Conservation (phyloP, 2,329 filamentous ascomycete genomes). For the Hymenoscyphus infarciens region DNA sequence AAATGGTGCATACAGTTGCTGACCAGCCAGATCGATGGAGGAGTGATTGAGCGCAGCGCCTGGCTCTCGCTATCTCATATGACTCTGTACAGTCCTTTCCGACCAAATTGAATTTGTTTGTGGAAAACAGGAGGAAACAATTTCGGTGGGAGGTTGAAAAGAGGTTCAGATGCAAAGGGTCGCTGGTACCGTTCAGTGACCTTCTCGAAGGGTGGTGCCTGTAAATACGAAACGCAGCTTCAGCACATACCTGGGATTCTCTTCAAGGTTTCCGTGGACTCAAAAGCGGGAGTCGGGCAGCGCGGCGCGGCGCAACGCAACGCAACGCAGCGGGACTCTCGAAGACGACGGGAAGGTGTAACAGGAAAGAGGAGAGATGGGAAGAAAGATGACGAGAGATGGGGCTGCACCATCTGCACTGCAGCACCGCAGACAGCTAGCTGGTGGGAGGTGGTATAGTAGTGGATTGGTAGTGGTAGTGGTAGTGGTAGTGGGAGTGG, state of each 20-base stretch:
- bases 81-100: not conserved
- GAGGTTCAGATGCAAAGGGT: not conserved
- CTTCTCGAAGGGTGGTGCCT: not conserved
- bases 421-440: too few relatives aligned
- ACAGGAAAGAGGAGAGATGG: conserved; percentile 1
- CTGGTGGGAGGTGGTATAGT: not conserved
- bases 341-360: not conserved
- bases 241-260: not conserved
- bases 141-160: not conserved
- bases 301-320: not conserved
- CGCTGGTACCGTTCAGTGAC: not conserved
- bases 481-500: too few relatives aligned
- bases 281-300: not conserved
- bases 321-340: not conserved
- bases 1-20: conserved; percentile 1
- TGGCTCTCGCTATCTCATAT: not conserved
- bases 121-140: not conserved
- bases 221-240: not conserved
- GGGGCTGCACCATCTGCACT: conserved; percentile 3
- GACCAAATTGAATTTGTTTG: not conserved
- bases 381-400: conserved; percentile 4
- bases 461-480: not conserved
- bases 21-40: conserved; percentile 1
- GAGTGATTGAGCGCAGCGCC: not conserved
- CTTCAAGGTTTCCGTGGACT: not conserved